phyloP scores from a whole-genome alignment of 192 early-diverging fungal genomes.

The Coemansia sp. region DNA sequence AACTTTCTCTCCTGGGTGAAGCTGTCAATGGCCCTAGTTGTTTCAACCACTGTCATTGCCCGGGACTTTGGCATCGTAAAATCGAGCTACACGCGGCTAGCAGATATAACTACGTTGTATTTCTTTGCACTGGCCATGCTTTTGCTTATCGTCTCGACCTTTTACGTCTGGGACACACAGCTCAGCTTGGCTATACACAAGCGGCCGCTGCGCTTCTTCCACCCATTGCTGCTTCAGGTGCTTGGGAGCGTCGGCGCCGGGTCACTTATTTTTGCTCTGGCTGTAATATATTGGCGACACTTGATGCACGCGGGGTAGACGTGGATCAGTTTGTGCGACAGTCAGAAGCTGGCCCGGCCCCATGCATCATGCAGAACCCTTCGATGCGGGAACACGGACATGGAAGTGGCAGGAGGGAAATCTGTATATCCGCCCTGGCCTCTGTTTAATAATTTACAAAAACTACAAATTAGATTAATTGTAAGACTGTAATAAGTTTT shows the following conservation, averaged over 20 bases:
- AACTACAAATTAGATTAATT: background rate
- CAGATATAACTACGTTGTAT: constrained; percentile 22
- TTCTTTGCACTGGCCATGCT: constrained; percentile 29
- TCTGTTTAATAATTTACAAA: background rate
- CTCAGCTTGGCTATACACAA: constrained; percentile 17
- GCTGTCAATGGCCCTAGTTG: constrained; percentile 31
- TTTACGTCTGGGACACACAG: constrained; percentile 29
- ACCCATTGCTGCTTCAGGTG: constrained; percentile 27
- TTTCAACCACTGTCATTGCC: constrained; percentile 27
- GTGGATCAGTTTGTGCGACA: background rate
- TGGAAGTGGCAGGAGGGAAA: background rate
- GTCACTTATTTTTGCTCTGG: constrained; percentile 41
- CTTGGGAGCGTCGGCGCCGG: constrained; percentile 28
- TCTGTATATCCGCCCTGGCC: background rate
- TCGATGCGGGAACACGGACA: background rate
- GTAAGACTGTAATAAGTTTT: background rate
- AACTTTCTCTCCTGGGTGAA: constrained; percentile 56
- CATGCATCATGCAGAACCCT: background rate
- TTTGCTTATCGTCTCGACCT: constrained; percentile 24
- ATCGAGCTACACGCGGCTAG: constrained; percentile 10
- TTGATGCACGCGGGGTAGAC: background rate
- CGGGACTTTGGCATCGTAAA: constrained; percentile 12
- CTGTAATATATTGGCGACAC: constrained; percentile 15
- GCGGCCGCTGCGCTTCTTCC: constrained; percentile 28
- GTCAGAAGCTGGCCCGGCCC: background rate